A percentile compares a stretch with the other conserved stretches of the same genome.
These are phyloP conservation scores for Vitis hybrid DNA, from an alignment of 177 flowering plant species.

Conservation along the genomic window DNA sequence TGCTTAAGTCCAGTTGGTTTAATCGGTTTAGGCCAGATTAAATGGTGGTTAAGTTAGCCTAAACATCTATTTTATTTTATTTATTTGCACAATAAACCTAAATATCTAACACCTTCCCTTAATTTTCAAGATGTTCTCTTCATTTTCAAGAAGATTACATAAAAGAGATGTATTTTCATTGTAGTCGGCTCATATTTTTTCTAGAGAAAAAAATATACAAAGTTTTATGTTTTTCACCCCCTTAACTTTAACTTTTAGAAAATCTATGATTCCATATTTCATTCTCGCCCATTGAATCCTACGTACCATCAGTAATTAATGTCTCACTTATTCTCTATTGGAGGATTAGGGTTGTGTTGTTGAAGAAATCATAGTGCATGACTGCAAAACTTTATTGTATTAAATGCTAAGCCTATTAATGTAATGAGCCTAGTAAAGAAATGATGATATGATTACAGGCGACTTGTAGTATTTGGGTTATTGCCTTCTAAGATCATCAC, in stretches of 20 bases:
- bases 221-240: too few species aligned
- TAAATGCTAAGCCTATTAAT: neutral
- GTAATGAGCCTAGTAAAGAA: neutral
- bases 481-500: neutral
- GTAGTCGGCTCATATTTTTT: too few species aligned
- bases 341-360: too few species aligned
- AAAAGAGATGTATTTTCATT: neutral
- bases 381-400: neutral
- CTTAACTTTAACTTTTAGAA: too few species aligned
- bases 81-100: too few species aligned
- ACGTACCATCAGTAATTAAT: neutral
- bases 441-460: neutral
- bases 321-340: neutral
- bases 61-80: too few species aligned
- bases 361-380: neutral
- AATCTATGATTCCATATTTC: too few species aligned
- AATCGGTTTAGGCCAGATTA: too few species aligned
- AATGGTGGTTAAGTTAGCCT: too few species aligned
- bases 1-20: too few species aligned
- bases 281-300: neutral
- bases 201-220: too few species aligned
- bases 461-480: neutral
- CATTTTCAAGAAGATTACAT: neutral
- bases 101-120: neutral
- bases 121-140: too few species aligned